Evolutionary conservation across 768 basidiomycete species (phyloP).

Genomic region (Paxillus involutus): DNA sequence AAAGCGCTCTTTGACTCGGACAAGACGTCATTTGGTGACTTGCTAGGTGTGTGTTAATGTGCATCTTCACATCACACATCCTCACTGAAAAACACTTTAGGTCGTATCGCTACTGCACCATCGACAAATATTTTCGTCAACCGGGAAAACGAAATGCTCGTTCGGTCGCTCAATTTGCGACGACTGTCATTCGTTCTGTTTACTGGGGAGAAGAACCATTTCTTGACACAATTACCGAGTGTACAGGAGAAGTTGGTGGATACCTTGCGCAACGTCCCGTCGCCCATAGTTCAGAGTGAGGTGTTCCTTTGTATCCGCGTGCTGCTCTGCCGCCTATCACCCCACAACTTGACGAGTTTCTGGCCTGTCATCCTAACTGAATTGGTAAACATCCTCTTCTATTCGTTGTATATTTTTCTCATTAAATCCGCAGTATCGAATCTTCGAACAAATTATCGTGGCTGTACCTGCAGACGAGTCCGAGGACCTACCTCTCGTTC

Average conservation of each 20-base stretch:
- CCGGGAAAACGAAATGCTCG: constrained; percentile 88
- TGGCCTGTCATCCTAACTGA: constrained; percentile 97
- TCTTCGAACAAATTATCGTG: constrained; percentile 81
- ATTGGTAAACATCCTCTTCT: constrained; percentile 51
- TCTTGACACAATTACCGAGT: constrained; percentile 82
- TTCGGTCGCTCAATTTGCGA: constrained; percentile 83
- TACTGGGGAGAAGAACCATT: constrained; percentile 87
- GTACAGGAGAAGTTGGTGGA: constrained; percentile 99
- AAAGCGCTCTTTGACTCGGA: constrained; percentile 83
- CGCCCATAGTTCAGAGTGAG: constrained; percentile 88
- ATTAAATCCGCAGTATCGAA: constrained; percentile 63
- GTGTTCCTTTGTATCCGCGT: constrained; percentile 94
- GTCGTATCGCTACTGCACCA: constrained; percentile 77
- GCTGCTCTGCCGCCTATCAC: constrained; percentile 83
- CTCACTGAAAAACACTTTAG: constrained; percentile 35
- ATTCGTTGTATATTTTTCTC: background rate
- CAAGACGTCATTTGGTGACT: constrained; percentile 80
- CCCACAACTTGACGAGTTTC: constrained; percentile 90
- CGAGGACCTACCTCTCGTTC: constrained; percentile 77
- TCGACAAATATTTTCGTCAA: constrained; percentile 97
- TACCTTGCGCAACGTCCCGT: constrained; percentile 73
- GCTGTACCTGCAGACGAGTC: constrained; percentile 77
- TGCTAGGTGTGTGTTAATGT: constrained; percentile 60
- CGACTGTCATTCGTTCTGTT: constrained; percentile 87
- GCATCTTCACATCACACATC: constrained; percentile 30